A percentile compares a stretch with the other conserved stretches of the same genome.
These are phyloP conservation scores for Saturnispora sekii DNA, from an alignment of 805 yeast species.

Conservation along the genomic window DNA sequence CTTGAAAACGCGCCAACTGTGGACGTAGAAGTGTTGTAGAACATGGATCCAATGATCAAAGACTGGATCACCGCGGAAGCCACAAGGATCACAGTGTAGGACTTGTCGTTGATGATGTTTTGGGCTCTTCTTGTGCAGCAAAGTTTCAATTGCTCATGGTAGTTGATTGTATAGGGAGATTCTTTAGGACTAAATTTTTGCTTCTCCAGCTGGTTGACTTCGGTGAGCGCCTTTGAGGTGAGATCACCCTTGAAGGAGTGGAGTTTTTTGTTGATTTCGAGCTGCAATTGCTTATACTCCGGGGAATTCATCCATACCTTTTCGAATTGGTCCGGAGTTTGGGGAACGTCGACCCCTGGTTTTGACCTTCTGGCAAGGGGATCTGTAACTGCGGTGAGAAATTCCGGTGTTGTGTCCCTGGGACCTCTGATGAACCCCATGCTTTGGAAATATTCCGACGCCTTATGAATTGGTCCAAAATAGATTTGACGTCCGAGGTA, in stretches of 20 bases:
- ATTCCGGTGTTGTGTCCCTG: conserved; percentile 19
- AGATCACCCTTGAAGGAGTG: background rate
- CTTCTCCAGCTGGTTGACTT: conserved; percentile 16
- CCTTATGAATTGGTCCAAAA: conserved; percentile 49
- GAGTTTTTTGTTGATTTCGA: background rate
- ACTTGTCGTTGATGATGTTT: conserved; percentile 46
- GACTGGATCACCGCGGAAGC: conserved; percentile 48
- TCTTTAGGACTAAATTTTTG: conserved; percentile 31
- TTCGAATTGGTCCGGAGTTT: conserved; percentile 53
- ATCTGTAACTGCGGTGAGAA: conserved; percentile 19
- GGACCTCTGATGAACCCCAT: conserved; percentile 42
- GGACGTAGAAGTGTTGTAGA: conserved; percentile 38
- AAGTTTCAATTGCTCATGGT: conserved; percentile 39
- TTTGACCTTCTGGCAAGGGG: conserved; percentile 10
- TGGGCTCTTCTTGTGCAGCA: conserved; percentile 45
- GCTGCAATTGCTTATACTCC: background rate
- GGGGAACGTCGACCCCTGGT: conserved; percentile 37
- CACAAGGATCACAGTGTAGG: conserved; percentile 40
- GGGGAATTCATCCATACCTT: conserved; percentile 17
- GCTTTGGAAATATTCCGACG: conserved; percentile 46
- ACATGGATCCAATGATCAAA: conserved; percentile 51
- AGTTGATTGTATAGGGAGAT: conserved; percentile 32
- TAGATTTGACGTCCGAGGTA: conserved; percentile 55
- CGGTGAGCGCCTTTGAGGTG: background rate
- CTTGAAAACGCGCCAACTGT: conserved; percentile 52